Base-by-base conservation (phyloP, 2,329 filamentous ascomycete species). In the Penicillium sp. region DNA sequence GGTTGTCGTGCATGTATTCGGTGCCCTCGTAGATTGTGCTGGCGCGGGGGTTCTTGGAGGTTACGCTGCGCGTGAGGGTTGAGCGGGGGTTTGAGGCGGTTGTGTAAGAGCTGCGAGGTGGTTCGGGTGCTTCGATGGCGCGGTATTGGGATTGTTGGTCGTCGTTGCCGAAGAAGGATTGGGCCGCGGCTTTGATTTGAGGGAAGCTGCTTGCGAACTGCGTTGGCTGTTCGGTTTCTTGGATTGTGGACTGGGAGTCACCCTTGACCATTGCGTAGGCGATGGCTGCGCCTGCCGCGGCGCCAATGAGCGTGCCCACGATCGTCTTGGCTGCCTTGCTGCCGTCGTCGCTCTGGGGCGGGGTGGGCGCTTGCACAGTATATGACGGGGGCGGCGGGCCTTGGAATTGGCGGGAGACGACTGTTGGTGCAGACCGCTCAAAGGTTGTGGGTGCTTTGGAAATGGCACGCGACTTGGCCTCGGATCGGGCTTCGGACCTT, bases 261-360 rank as follows among this genome's bases (percentile, higher is more conserved):
- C 81, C 81, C 63, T 83, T 86, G 61, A 86, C 81, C 78, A 91
- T 87, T 23, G 85, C 86, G 74, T 94, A 96, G 10, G 90, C 88
- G 40, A 90, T 79, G 10, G 88, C 89, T 36, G 87, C 89, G 39
- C 89, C 89, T 19, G 90, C 90, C 16, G 90, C 90, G 33, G 89
- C 90, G 43, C 90, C 91, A 48, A 96, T 81, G 11, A 95, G 79
- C 8, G 89, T 88, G 8, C 91, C 89, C 45, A 94, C 81, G 41
- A 92, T 81, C 21, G 85, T 84, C 63, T 87, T 87, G 40, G 84
- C 80, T 8, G 69, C 65, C 49, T 68, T 70, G 39, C 84, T 75
- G 5, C 83, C 74, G 46, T 79, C 71, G 47, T 73, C 76, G 11
- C 61, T 48, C 50, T 70, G 65, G 45, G 71, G 72, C 19, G 66